A percentile compares a stretch with the other conserved stretches of the same genome.
Evolutionary conservation across 257 asterid species (phyloP).

Genomic region (Solanum appendiculatum): DNA sequence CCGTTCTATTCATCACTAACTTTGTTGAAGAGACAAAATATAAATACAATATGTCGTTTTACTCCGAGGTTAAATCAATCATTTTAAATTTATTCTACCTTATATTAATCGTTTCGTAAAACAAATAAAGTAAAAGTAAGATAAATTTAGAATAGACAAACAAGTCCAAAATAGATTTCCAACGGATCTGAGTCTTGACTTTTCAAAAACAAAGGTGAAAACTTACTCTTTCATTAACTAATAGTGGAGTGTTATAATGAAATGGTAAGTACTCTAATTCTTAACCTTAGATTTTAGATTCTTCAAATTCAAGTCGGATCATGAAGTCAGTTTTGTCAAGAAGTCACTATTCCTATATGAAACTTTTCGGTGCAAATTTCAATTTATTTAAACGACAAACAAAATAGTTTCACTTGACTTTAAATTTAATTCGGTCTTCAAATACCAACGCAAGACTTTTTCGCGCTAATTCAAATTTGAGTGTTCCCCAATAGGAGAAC

Average conservation of each 20-base stretch:
- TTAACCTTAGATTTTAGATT: background rate
- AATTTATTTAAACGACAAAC: background rate
- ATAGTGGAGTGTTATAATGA: background rate
- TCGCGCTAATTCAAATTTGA: background rate
- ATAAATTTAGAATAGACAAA: fast-evolving
- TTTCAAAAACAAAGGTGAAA: background rate
- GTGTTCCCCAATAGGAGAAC: no score
- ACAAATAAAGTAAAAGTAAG: background rate
- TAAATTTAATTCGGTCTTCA: background rate
- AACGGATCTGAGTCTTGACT: background rate
- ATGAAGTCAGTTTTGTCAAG: no score
- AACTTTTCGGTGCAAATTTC: fast-evolving
- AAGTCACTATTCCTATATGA: no score
- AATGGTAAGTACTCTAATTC: background rate
- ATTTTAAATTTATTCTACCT: background rate
- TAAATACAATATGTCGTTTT: background rate
- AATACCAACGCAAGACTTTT: background rate
- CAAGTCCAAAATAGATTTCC: fast-evolving
- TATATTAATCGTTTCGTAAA: fast-evolving
- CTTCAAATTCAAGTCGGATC: no score
- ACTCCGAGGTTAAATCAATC: background rate
- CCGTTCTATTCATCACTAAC: background rate
- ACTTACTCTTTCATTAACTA: background rate
- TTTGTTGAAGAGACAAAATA: no score
- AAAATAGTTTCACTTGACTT: background rate